phyloP scores from a whole-genome alignment of 148 eudicot genomes.

The Vaccinium darrowii region DNA sequence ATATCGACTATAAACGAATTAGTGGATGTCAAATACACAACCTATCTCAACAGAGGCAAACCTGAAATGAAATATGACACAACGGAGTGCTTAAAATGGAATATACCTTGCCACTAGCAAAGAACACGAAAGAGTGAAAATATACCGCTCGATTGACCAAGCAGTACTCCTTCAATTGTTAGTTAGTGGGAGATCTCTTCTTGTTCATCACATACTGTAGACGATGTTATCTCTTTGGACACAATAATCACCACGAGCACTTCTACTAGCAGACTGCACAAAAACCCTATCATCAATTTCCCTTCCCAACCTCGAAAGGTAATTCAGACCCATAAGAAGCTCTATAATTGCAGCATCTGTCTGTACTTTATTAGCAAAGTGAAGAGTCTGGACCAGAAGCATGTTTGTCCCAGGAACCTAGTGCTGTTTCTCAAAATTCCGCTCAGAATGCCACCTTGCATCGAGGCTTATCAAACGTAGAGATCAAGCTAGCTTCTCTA shows the following conservation, averaged over 20 bases:
- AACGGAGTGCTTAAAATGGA: not conserved
- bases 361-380: conserved; percentile 70
- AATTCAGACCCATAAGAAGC: conserved; percentile 80
- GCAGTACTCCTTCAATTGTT: not conserved
- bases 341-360: conserved; percentile 79
- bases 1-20: not conserved
- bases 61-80: not conserved
- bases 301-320: conserved; percentile 54
- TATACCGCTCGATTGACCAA: not conserved
- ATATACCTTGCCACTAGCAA: not conserved
- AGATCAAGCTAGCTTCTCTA: conserved; percentile 75
- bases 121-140: conserved; percentile 1
- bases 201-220: conserved; percentile 32
- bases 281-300: conserved; percentile 40
- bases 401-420: conserved; percentile 43
- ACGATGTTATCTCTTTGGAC: conserved; percentile 32
- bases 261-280: conserved; percentile 29
- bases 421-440: conserved; percentile 73
- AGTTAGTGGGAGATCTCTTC: not conserved
- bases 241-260: conserved; percentile 28
- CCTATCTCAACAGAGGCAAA: not conserved
- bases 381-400: conserved; percentile 78
- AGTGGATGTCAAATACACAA: not conserved
- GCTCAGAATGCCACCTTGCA: conserved; percentile 83
- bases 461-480: conserved; percentile 76